phyloP scores from a whole-genome alignment of 768 basidiomycete species.

The Kwoniella heveanensis region DNA sequence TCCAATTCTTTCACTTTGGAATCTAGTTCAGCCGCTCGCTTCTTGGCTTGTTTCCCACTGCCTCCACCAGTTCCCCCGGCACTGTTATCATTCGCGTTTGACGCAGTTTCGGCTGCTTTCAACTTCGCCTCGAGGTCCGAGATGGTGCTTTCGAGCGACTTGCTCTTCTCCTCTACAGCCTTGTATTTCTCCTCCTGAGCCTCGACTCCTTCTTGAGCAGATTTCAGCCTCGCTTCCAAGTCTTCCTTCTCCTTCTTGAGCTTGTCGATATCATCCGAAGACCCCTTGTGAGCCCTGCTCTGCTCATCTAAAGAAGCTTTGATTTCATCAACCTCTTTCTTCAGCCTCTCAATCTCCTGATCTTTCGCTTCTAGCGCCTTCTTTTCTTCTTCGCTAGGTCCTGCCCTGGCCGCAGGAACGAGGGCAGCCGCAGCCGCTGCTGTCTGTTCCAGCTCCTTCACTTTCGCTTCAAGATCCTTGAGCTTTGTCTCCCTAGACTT shows the following conservation, averaged over 20 bases:
- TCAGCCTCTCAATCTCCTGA: conserved; percentile 27
- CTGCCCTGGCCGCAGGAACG: background rate
- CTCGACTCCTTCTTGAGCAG: conserved; percentile 6
- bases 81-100: background rate
- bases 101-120: conserved; percentile 6
- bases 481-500: conserved; percentile 19
- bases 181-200: conserved; percentile 23
- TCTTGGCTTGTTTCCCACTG: conserved; percentile 23
- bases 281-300: background rate
- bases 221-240: conserved; percentile 15
- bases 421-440: conserved; percentile 21
- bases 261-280: conserved; percentile 9
- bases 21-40: conserved; percentile 24
- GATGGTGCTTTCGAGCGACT: conserved; percentile 25
- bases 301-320: conserved; percentile 7
- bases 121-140: conserved; percentile 32
- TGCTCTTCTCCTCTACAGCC: conserved; percentile 11
- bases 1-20: conserved; percentile 31
- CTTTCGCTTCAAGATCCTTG: conserved; percentile 20
- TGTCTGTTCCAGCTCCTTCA: conserved; percentile 28
- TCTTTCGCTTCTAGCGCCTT: conserved; percentile 22
- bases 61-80: conserved; percentile 1
- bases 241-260: conserved; percentile 20
- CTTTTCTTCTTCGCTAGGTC: conserved; percentile 10
- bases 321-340: conserved; percentile 19